These are phyloP conservation scores for Prototheca stagnorum DNA, from an alignment of 163 green algal genomes.

Conservation along the genomic window DNA sequence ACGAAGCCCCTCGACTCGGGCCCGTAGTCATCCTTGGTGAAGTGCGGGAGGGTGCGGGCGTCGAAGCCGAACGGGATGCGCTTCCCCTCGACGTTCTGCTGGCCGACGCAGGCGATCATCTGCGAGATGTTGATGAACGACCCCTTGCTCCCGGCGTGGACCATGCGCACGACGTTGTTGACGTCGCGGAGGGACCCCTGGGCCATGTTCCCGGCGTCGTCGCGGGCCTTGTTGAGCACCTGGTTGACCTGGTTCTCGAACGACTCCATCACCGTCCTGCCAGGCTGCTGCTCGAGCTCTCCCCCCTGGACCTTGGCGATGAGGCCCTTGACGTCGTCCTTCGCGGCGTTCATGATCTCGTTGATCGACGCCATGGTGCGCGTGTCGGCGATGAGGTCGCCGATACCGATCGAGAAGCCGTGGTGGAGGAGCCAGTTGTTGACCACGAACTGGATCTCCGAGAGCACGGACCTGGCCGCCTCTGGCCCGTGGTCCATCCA, in stretches of 20 bases:
- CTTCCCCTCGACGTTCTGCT: slow-evolving; percentile 99
- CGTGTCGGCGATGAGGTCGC: slow-evolving; percentile 87
- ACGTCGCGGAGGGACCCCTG: slow-evolving; percentile 65
- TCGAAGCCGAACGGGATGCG: slow-evolving; percentile 94
- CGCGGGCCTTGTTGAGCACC: slow-evolving; percentile 70
- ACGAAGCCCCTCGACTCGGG: slow-evolving; percentile 95
- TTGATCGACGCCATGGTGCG: slow-evolving; percentile 84
- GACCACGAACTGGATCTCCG: slow-evolving; percentile 66
- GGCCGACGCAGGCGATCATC: slow-evolving; percentile 99
- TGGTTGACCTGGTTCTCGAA: slow-evolving; percentile 92
- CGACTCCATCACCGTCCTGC: slow-evolving; percentile 79
- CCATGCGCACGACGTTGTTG: slow-evolving; percentile 99
- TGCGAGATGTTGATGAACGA: slow-evolving; percentile 99
- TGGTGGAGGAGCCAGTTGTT: slow-evolving; percentile 88
- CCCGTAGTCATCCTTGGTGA: slow-evolving; percentile 92
- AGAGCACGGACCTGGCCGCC: slow-evolving; percentile 63
- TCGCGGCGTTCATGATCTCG: slow-evolving; percentile 78
- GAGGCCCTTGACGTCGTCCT: slow-evolving; percentile 84
- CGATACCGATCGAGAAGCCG: slow-evolving; percentile 93
- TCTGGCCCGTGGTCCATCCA: slow-evolving; percentile 78
- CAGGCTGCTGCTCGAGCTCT: slow-evolving; percentile 42
- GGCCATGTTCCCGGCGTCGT: slow-evolving; percentile 76
- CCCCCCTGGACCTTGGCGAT: slow-evolving; percentile 53
- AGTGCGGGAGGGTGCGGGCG: slow-evolving; percentile 86
- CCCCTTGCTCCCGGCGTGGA: slow-evolving; percentile 84